Percentiles rank a stretch among this genome's conserved stretches.
phyloP scores from a whole-genome alignment of 495 filamentous ascomycete genomes.

The Cercophora sp. region DNA sequence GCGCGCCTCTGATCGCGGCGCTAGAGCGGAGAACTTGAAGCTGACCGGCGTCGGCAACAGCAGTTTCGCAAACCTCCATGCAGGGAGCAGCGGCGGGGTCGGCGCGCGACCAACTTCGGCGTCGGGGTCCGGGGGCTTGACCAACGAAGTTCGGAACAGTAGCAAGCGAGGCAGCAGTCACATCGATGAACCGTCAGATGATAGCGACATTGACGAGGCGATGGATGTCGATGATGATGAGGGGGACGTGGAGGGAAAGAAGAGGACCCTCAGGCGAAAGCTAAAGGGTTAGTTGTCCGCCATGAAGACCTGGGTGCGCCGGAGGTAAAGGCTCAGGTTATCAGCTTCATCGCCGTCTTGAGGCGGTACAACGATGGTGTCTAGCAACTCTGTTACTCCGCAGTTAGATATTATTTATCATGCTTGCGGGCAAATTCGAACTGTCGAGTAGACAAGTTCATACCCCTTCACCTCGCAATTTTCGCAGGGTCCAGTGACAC shows the following conservation, averaged over 20 bases:
- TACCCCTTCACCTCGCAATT: no score
- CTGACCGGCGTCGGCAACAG: constrained; percentile 6
- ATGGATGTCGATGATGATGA: constrained; percentile 32
- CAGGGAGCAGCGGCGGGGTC: not conserved
- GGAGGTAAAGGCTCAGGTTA: no score
- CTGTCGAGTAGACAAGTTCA: no score
- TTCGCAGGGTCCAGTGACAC: no score
- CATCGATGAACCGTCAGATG: constrained; percentile 46
- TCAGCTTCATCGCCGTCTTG: no score
- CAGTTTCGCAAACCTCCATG: constrained; percentile 7
- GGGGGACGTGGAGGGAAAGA: constrained; percentile 27
- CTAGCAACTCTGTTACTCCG: no score
- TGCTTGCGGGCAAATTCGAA: no score
- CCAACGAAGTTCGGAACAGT: not conserved
- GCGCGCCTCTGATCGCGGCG: constrained; percentile 1
- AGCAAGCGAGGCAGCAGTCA: constrained; percentile 41
- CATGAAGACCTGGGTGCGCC: no score
- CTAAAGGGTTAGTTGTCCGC: constrained; percentile 19
- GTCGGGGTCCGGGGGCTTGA: not conserved
- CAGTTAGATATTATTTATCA: no score
- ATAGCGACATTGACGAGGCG: constrained; percentile 44
- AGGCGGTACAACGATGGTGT: no score
- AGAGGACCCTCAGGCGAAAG: constrained; percentile 38
- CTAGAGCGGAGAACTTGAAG: not conserved
- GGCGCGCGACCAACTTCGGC: not conserved